Evolutionary conservation across 148 eudicot genomes (phyloP), one percentile per base, ranked within the genome.

Genomic region (Rheum nobile): DNA sequence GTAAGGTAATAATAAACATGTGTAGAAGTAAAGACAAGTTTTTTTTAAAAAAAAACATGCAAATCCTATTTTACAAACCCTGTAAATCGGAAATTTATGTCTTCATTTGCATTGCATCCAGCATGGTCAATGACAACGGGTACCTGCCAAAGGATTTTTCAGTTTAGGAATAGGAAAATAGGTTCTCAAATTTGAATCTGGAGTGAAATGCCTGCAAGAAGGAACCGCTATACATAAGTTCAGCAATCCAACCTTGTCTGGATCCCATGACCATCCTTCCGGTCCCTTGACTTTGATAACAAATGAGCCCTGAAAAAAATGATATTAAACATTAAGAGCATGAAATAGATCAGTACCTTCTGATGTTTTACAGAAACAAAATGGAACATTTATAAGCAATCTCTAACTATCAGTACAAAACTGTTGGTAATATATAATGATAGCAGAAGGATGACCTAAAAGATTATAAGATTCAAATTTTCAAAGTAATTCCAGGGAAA

Each of bases 51-150:
- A 16, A 75, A 68, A 59, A 78, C 71, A 43, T 14, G 59, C 63
- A 13, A 41, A 24, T 46, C 28, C 21, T 73, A 19, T 12, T 34
- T 34, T 26, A 5, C 12, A 57, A 77, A 96, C 99, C 99, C 99
- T 37, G 99, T 96, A 81, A 90, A 96, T 54, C 82, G 86, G 76
- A 96, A 92, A 84, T 96, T 96, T 81, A 96, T 89, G 82, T 96
- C 99, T 82, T 92, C 90, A 63, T 96, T 96, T 71, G 84, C 96
- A 79, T 96, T 96, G 85, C 99, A 96, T 80, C 99, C 99, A 72
- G 75, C 74, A 73, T 92, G 84, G 81, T 92, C 97, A 77, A 95
- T 82, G 69, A 84, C 82, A 50, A 88, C 91, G 38, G 98, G 89
- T 34, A 85, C 97, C 97, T 91, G 80, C 71, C 75, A 71, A 77